Evolutionary conservation across 495 filamentous ascomycete genomes (phyloP), one percentile per base, ranked within the genome.

Genomic region (Oidiodendron maius): DNA sequence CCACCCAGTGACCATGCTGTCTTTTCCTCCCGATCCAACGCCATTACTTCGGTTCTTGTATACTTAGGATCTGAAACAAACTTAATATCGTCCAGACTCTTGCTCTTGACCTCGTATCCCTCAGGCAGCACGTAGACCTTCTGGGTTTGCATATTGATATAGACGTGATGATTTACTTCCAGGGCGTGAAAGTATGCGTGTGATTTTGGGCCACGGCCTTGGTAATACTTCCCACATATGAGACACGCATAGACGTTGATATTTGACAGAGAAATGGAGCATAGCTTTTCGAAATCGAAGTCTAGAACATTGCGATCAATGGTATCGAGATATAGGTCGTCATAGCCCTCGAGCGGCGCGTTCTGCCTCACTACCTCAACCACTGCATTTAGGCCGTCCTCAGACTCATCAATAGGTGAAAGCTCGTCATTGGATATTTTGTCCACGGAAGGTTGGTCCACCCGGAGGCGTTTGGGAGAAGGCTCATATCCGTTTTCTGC

Each of bases 191-290:
- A 96, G 71, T 99, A 99, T 40, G 94, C 94, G 64, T 96, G 83
- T 39, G 89, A 94, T 55, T 95, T 95, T 11, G 86, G 86, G 1
- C 93, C 93, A 55, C 94, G 79, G 16, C 93, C 93, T 62, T 96
- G 90, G 64, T 85, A 99, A 71, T 97, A 99, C 71, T 93, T 95
- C 23, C 93, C 94, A 63, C 93, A 99, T 0, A 97, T 88, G 18
- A 99, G 76, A 60, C 93, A 99, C 2, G 94, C 93, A 64, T 99
- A 99, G 42, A 99, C 91, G 57, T 99, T 97, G 70, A 96, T 96
- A 61, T 96, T 97, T 17, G 90, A 95, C 9, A 99, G 71, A 20
- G 87, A 91, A 54, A 97, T 74, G 2, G 94, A 97, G 71, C 93
- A 99, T 16, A 95, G 79, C 73, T 97, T 97, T 60, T 97, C 91